Conservation (phyloP, 345 rosid genomes). For the Populus tremula region DNA sequence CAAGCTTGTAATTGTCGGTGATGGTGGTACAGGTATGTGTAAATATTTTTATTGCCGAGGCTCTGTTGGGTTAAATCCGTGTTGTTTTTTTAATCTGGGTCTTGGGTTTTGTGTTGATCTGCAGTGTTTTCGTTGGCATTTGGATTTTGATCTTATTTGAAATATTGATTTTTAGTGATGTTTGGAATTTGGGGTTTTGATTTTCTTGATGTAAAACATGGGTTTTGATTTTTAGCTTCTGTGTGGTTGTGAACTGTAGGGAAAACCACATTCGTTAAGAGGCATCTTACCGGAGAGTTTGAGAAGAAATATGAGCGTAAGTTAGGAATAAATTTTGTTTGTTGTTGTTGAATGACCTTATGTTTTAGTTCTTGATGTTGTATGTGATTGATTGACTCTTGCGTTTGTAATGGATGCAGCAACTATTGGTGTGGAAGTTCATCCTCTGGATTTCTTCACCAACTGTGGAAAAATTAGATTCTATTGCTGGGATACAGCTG, state of each 20-base stretch:
- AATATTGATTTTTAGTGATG: background rate
- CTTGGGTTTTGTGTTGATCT: background rate
- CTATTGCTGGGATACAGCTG: conserved; percentile 98
- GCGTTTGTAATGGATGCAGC: conserved; percentile 34
- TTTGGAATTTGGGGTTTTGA: background rate
- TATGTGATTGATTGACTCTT: background rate
- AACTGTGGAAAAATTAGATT: conserved; percentile 92
- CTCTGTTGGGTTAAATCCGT: background rate
- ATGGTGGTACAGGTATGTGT: conserved; percentile 43
- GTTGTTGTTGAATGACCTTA: background rate
- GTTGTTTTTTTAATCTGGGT: background rate
- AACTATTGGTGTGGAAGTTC: conserved; percentile 96
- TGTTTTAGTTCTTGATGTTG: background rate
- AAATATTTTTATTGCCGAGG: background rate
- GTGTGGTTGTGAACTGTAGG: conserved; percentile 16
- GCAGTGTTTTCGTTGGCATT: background rate
- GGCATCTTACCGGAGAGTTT: conserved; percentile 48
- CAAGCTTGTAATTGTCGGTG: conserved; percentile 49
- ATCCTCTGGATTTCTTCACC: conserved; percentile 86
- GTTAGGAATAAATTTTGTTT: background rate
- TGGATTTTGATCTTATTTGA: background rate
- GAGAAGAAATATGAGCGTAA: conserved; percentile 50
- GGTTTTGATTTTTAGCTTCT: background rate
- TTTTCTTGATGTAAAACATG: background rate
- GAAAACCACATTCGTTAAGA: conserved; percentile 46